phyloP scores from a whole-genome alignment of 129 eudicot species.

The Chrysanthemum makinoi region DNA sequence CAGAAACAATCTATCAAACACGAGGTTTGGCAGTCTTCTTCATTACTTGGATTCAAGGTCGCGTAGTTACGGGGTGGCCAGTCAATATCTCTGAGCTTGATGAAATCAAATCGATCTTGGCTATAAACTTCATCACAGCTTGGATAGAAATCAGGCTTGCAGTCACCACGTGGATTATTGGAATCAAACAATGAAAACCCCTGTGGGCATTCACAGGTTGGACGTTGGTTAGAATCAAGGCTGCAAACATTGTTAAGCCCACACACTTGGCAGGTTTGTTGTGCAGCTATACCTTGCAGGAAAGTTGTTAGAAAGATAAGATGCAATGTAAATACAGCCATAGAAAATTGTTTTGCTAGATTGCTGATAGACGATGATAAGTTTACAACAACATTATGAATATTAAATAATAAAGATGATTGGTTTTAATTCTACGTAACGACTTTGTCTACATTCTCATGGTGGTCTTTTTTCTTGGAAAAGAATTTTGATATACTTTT shows the following conservation, averaged over 20 bases:
- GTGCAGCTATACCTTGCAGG: constrained; percentile 3
- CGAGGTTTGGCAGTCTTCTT: constrained; percentile 27
- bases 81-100: constrained; percentile 19
- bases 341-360: too few species aligned
- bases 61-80: constrained; percentile 28
- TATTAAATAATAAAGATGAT: not conserved
- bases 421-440: not conserved
- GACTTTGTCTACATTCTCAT: not conserved
- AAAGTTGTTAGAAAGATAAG: not conserved
- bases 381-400: too few species aligned
- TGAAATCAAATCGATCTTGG: not conserved
- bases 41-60: not conserved
- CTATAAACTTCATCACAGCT: constrained; percentile 20
- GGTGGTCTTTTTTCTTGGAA: too few species aligned
- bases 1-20: constrained; percentile 54
- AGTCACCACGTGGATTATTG: constrained; percentile 29
- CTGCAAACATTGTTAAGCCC: constrained; percentile 46
- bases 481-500: not conserved
- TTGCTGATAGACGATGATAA: too few species aligned
- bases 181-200: constrained; percentile 40
- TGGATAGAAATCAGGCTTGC: constrained; percentile 34
- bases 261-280: constrained; percentile 30
- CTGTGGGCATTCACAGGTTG: constrained; percentile 37
- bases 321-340: too few species aligned
- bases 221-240: constrained; percentile 1